Percentiles rank a stretch among this genome's conserved stretches.
phyloP scores from a whole-genome alignment of 1,284 basidiomycete genomes.

The Rhodotorula sp. region DNA sequence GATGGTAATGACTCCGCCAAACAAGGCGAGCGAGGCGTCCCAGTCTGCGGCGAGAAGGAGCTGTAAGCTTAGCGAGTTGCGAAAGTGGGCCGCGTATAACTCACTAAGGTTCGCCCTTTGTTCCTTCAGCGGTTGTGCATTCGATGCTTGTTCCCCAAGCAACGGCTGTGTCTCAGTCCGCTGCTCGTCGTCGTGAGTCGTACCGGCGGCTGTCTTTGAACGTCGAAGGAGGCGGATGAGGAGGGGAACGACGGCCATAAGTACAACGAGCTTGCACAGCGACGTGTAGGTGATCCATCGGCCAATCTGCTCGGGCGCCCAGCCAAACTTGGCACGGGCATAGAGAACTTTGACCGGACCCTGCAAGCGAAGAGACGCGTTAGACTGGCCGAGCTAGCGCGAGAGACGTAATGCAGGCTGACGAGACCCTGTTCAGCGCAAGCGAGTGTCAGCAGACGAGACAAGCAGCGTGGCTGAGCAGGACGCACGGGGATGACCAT shows the following conservation, averaged over 20 bases:
- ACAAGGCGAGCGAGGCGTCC: conserved; percentile 27
- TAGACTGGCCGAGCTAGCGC: no score
- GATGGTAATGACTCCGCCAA: conserved; percentile 1
- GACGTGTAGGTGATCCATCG: conserved; percentile 29
- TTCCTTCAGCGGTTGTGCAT: neutral
- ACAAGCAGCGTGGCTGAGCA: neutral
- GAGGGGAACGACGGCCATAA: conserved; percentile 34
- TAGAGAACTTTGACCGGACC: conserved; percentile 30
- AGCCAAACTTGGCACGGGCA: conserved; percentile 25
- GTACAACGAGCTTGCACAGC: conserved; percentile 25
- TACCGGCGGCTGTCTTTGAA: neutral
- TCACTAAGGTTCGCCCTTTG: neutral
- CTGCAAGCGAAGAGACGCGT: neutral
- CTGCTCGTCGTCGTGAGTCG: neutral
- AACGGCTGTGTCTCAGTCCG: neutral
- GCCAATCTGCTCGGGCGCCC: conserved; percentile 30
- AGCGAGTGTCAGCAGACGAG: neutral
- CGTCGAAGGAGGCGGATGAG: conserved; percentile 9
- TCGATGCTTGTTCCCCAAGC: no score
- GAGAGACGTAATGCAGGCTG: no score
- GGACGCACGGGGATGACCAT: conserved; percentile 24
- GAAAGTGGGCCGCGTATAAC: no score
- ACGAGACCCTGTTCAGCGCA: conserved; percentile 2
- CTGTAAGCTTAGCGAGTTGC: neutral
- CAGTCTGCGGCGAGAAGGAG: conserved; percentile 14